Evolutionary conservation across 1,284 basidiomycete species (phyloP).

Genomic region (Irpex rosettiformis): DNA sequence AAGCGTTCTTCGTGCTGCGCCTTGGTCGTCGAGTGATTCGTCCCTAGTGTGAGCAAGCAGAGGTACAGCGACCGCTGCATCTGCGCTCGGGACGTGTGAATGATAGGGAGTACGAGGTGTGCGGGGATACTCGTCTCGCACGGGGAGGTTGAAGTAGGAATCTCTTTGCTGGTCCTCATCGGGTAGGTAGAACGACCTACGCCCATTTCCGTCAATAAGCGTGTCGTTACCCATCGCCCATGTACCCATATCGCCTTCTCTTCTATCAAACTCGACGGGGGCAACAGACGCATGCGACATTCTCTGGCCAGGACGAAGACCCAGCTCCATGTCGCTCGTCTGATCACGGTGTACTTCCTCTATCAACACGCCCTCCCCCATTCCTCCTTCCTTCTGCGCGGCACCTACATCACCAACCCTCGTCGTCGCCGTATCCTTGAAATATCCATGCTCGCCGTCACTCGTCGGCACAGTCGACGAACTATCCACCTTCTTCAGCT

Average conservation of each 20-base stretch:
- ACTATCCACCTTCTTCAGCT: slow-evolving; percentile 15
- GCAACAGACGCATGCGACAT: neutral
- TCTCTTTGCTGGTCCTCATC: neutral
- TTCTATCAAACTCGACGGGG: neutral
- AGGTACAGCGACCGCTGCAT: slow-evolving; percentile 27
- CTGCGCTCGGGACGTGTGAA: slow-evolving; percentile 22
- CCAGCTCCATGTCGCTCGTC: slow-evolving; percentile 3
- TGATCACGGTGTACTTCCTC: neutral
- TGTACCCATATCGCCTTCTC: neutral
- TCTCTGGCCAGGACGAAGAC: neutral
- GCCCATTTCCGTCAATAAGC: neutral
- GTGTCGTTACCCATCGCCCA: slow-evolving; percentile 3
- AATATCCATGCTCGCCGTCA: slow-evolving; percentile 23
- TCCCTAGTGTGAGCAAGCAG: slow-evolving; percentile 30
- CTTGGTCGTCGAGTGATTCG: slow-evolving; percentile 18
- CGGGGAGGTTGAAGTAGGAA: neutral
- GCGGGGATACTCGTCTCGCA: slow-evolving; percentile 5
- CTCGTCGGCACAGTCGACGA: neutral
- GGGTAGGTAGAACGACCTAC: neutral
- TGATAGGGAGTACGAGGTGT: slow-evolving; percentile 20
- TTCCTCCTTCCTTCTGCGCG: slow-evolving; percentile 13
- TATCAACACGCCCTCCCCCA: neutral
- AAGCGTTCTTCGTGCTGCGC: neutral
- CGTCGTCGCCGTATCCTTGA: slow-evolving; percentile 33
- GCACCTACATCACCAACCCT: slow-evolving; percentile 23